Conservation (phyloP, 208 protist genomes). For the Trypanosoma vivax region DNA sequence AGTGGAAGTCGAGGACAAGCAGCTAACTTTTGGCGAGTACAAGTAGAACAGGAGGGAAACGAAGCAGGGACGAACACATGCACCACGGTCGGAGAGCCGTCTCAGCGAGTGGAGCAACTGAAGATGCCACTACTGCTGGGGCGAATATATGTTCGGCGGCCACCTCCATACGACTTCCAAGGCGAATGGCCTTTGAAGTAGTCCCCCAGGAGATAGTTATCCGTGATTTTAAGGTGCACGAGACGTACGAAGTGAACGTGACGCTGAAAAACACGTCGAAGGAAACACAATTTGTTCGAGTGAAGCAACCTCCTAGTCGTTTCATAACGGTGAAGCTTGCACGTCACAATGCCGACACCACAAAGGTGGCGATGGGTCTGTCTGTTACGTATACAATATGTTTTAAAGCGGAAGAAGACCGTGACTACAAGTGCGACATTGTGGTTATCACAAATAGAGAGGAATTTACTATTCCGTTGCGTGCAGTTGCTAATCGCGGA, state of each 20-base stretch:
- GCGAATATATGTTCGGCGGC: no score
- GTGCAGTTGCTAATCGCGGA: constrained; percentile 76
- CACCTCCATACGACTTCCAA: constrained; percentile 7
- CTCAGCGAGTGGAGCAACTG: neutral
- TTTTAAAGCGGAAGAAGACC: constrained; percentile 71
- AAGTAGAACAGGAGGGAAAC: constrained; percentile 5
- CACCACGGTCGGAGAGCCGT: neutral
- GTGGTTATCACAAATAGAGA: constrained; percentile 80
- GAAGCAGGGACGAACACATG: no score
- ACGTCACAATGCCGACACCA: constrained; percentile 36
- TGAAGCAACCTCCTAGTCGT: constrained; percentile 57
- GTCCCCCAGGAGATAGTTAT: constrained; percentile 78
- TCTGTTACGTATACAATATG: constrained; percentile 77
- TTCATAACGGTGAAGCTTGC: constrained; percentile 70
- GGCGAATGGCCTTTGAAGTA: constrained; percentile 64
- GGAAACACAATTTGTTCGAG: constrained; percentile 71
- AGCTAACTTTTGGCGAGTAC: no score
- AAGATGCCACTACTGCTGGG: neutral
- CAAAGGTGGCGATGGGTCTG: constrained; percentile 88
- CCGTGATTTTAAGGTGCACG: constrained; percentile 57
- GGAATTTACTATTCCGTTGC: constrained; percentile 83
- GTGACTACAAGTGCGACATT: constrained; percentile 84
- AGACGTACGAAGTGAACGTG: constrained; percentile 61
- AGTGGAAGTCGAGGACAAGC: no score
- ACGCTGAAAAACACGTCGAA: constrained; percentile 82